phyloP scores from a whole-genome alignment of 169 alveolate species.

The Toxoplasma gondii region DNA sequence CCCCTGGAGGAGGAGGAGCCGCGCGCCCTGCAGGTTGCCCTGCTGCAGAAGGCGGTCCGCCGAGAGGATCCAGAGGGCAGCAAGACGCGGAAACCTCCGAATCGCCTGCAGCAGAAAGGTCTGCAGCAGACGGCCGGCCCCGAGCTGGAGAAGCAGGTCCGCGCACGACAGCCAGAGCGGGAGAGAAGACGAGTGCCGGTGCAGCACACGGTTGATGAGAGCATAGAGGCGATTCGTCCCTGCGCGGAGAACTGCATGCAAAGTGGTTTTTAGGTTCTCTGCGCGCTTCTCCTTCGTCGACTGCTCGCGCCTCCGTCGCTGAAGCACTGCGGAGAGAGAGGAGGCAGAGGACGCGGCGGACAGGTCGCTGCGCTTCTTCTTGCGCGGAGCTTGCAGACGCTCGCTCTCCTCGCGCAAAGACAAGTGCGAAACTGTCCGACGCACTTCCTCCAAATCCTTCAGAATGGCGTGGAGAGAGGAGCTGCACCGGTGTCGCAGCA shows the following conservation, averaged over 20 bases:
- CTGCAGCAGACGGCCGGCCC: conserved; percentile 40
- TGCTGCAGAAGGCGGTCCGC: conserved; percentile 60
- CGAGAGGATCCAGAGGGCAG: conserved; percentile 41
- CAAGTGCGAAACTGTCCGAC: not conserved
- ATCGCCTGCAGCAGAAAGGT: conserved; percentile 34
- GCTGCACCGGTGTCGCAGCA: conserved; percentile 34
- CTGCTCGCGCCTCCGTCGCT: not conserved
- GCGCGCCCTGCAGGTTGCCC: conserved; percentile 46
- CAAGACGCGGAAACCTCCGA: conserved; percentile 14
- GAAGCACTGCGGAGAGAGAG: not conserved
- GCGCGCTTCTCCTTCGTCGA: not conserved
- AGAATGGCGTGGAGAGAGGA: not conserved
- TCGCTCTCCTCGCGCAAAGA: not conserved
- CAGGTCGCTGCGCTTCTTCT: not conserved
- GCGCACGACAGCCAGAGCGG: conserved; percentile 29
- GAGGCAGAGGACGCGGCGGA: not conserved
- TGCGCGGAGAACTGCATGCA: conserved; percentile 18
- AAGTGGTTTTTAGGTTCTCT: not conserved
- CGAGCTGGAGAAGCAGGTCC: conserved; percentile 58
- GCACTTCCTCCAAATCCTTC: not conserved
- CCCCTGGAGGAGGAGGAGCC: conserved; percentile 45
- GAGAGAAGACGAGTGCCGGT: not conserved
- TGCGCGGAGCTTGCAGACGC: not conserved
- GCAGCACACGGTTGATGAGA: conserved; percentile 34
- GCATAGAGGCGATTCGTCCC: conserved; percentile 12